Conservation (phyloP, 768 basidiomycete species). For the Rhodotorula diobovata region DNA sequence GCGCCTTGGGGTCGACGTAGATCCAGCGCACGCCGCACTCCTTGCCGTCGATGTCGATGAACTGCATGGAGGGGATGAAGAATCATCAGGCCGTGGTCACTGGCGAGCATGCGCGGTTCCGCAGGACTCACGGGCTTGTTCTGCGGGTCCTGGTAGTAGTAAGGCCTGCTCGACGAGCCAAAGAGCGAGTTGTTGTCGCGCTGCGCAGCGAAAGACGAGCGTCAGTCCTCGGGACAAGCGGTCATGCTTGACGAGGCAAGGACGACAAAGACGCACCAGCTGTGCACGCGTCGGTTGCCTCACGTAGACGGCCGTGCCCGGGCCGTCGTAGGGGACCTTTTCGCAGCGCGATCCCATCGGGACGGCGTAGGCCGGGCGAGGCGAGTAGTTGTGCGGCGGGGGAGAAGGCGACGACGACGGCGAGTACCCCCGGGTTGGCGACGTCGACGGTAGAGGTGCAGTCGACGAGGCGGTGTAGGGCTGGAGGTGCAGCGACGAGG, state of each 20-base stretch:
- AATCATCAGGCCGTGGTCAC: neutral
- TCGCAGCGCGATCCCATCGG: conserved; percentile 32
- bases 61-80: neutral
- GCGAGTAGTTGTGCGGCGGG: neutral
- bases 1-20: conserved; percentile 35
- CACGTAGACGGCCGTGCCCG: conserved; percentile 29
- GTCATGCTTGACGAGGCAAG: fast-evolving
- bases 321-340: conserved; percentile 24
- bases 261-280: conserved; percentile 12
- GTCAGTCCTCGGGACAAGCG: no score
- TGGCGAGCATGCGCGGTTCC: neutral
- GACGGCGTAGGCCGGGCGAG: neutral
- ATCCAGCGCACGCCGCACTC: conserved; percentile 32
- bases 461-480: conserved; percentile 6
- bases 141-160: conserved; percentile 22
- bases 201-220: neutral
- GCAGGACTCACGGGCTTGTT: conserved; percentile 11
- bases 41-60: conserved; percentile 38
- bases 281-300: conserved; percentile 26
- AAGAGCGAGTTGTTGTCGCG: conserved; percentile 33
- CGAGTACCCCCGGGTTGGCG: neutral
- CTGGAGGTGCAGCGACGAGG: conserved; percentile 18
- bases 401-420: neutral
- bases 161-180: conserved; percentile 26
- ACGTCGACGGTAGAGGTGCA: neutral